Conservation (phyloP, 768 basidiomycete genomes). For the Tulasnella sp. region DNA sequence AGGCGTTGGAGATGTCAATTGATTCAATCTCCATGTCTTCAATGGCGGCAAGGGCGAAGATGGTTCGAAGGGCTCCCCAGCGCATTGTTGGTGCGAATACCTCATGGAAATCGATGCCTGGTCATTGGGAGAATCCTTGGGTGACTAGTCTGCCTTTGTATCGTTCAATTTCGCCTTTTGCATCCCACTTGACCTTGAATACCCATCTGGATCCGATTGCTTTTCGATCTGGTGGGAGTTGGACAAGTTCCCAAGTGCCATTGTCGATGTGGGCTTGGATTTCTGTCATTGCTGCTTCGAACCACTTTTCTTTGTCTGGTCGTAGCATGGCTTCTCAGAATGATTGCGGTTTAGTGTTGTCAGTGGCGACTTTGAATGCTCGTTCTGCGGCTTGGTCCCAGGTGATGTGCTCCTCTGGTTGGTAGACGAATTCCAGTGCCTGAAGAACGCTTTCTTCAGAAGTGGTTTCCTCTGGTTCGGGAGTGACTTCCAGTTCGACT, state of each 20-base stretch:
- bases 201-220: slow-evolving; percentile 35
- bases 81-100: slow-evolving; percentile 10
- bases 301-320: slow-evolving; percentile 21
- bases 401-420: no score
- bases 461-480: no score
- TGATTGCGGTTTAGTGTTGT: slow-evolving; percentile 18
- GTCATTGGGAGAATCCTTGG: slow-evolving; percentile 36
- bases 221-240: slow-evolving; percentile 24
- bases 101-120: slow-evolving; percentile 34
- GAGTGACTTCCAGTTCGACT: no score
- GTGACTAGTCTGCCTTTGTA: slow-evolving; percentile 43
- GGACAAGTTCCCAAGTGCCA: slow-evolving; percentile 22
- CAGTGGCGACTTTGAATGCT: no score
- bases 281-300: not conserved
- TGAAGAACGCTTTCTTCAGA: no score
- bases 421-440: no score
- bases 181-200: slow-evolving; percentile 36
- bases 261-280: not conserved
- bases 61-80: not conserved
- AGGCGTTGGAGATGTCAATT: slow-evolving; percentile 24
- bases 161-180: slow-evolving; percentile 31
- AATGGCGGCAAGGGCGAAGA: slow-evolving; percentile 4
- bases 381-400: no score
- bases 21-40: slow-evolving; percentile 24
- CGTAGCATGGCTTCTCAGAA: slow-evolving; percentile 24